Evolutionary conservation across 495 filamentous ascomycete genomes (phyloP), one percentile per base, ranked within the genome.

Genomic region (Daldinia bambusicola): DNA sequence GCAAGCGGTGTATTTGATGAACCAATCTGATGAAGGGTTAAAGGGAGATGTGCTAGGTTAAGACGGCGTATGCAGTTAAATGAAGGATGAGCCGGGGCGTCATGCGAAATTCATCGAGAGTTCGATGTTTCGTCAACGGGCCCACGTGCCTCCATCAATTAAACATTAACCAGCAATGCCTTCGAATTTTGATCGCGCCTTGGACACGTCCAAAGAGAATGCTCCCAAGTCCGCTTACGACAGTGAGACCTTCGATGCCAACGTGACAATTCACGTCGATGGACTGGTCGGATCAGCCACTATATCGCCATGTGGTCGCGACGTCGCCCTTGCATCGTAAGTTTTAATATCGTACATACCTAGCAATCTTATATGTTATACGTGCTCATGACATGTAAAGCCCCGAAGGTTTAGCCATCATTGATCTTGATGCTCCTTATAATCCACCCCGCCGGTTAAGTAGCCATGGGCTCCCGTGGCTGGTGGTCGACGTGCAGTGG

Each of bases 401-500:
- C n/a, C 88, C 87, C 26, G 85, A 95, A 69, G 95, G 94, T 30
- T 87, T 98, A 37, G 90, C 95, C 80, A 92, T 98, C 74, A 94
- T 98, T 63, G 95, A 98, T 70, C 86, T 98, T 48, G 95, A 98
- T 80, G 94, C 89, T 13, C 94, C 93, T 13, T 95, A 93, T 79
- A 95, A 91, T 56, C 92, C 92, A 13, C 95, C 95, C 36, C 90
- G 94, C 12, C 89, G 94, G 74, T 88, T 98, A 30, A 89, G 90
- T 67, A 84, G 82, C 58, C 92, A 97, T 77, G 90, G 92, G 40
- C 90, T 93, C 7, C 90, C 92, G n/a, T 97, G 94, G 93, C 89
- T 96, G 57, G 94, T 98, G 4, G 93, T 94, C n/a, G 95, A 98
- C 79, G 95, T 98, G 43, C 95, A 98, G 79, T 98, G 95, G 95